These are phyloP conservation scores for Tilletia caries DNA, from an alignment of 1,284 basidiomycete species.

Conservation along the genomic window DNA sequence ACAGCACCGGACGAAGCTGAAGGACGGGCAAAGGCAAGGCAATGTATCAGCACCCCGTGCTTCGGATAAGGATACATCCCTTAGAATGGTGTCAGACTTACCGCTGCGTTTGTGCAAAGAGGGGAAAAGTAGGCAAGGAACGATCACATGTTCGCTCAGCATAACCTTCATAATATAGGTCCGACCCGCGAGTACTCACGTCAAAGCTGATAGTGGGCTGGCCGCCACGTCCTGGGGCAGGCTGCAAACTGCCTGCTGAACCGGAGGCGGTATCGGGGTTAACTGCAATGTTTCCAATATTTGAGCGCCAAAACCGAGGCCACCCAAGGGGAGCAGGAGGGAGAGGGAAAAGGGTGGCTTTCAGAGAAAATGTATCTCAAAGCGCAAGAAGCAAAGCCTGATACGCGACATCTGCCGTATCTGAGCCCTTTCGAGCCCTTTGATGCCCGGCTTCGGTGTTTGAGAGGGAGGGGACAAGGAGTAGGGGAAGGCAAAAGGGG, in stretches of 20 bases:
- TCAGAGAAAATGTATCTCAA: not conserved
- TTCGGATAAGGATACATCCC: not conserved
- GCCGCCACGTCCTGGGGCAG: constrained; percentile 17
- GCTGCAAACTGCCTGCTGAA: constrained; percentile 14
- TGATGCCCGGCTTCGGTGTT: not conserved
- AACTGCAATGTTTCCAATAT: constrained; percentile 10
- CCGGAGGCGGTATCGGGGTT: constrained; percentile 12
- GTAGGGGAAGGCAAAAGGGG: not conserved
- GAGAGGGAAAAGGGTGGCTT: not conserved
- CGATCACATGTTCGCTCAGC: no score
- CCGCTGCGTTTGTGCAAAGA: no score
- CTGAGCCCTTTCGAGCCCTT: no score
- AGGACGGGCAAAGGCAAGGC: not conserved
- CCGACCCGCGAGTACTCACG: constrained; percentile 1
- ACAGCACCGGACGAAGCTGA: constrained; percentile 35
- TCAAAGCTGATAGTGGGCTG: constrained; percentile 33
- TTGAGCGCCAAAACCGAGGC: constrained; percentile 3
- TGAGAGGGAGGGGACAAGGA: not conserved
- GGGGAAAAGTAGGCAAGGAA: no score
- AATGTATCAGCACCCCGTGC: not conserved
- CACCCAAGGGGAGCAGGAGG: not conserved
- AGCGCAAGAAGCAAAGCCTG: no score
- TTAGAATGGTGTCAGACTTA: no score
- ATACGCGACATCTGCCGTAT: no score
- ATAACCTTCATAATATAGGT: no score